Evolutionary conservation across 306 rosid genomes (phyloP).

Genomic region (Spatholobus suberectus): DNA sequence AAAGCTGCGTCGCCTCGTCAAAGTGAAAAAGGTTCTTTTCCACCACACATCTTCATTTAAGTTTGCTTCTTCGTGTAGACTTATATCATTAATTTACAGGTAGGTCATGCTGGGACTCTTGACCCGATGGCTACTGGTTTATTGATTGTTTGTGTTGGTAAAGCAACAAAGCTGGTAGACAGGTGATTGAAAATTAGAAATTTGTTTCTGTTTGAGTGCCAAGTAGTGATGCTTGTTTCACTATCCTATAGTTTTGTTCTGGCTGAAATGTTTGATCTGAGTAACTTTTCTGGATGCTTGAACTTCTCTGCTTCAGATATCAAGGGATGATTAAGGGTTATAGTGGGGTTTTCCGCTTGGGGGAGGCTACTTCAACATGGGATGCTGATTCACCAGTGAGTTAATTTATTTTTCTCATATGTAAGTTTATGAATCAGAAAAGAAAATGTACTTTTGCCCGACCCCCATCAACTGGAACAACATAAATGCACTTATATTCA

Average conservation of each 20-base stretch:
- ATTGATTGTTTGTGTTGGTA: slow-evolving; percentile 93
- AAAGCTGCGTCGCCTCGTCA: slow-evolving; percentile 89
- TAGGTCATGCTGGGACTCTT: slow-evolving; percentile 98
- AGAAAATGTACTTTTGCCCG: background rate
- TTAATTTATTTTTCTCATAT: slow-evolving; percentile 37
- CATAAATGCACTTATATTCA: background rate
- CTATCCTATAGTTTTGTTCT: slow-evolving; percentile 10
- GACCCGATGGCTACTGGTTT: slow-evolving; percentile 99
- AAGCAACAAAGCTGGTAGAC: slow-evolving; percentile 90
- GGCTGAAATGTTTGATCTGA: slow-evolving; percentile 21
- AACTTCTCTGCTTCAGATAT: slow-evolving; percentile 61
- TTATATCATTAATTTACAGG: slow-evolving; percentile 60
- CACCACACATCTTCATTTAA: background rate
- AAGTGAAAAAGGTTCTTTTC: slow-evolving; percentile 84
- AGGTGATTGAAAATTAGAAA: slow-evolving; percentile 50
- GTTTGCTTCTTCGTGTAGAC: background rate
- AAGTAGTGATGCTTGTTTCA: slow-evolving; percentile 20
- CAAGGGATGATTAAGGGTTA: slow-evolving; percentile 97
- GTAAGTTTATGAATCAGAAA: slow-evolving; percentile 27
- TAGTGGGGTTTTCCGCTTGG: slow-evolving; percentile 92
- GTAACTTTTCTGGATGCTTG: slow-evolving; percentile 30
- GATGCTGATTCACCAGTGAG: slow-evolving; percentile 97
- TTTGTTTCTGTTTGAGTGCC: slow-evolving; percentile 31
- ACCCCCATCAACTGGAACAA: slow-evolving; percentile 18
- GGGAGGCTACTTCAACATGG: slow-evolving; percentile 99